Conservation (phyloP, 2,329 filamentous ascomycete genomes). For the Venturiaceae sp. region DNA sequence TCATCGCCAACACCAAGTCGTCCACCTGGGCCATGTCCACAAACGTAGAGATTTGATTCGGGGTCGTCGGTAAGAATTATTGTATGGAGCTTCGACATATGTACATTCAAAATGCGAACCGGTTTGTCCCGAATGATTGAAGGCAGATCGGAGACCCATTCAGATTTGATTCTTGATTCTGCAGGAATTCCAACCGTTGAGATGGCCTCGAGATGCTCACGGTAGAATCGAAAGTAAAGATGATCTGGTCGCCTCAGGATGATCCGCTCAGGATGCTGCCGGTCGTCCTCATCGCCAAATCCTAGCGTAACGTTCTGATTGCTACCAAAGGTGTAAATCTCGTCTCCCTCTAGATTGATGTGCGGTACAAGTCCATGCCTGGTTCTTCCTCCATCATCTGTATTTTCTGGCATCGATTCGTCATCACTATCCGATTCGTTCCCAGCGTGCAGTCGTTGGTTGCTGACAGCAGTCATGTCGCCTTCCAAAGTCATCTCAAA, state of each 20-base stretch:
- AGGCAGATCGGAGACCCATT: constrained; percentile 50
- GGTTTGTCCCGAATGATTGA: constrained; percentile 61
- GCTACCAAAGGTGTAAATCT: constrained; percentile 89
- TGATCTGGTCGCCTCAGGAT: constrained; percentile 66
- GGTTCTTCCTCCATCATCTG: neutral
- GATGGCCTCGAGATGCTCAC: constrained; percentile 33
- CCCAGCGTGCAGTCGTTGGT: constrained; percentile 2
- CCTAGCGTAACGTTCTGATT: constrained; percentile 92
- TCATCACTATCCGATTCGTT: constrained; percentile 10
- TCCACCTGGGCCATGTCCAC: constrained; percentile 83
- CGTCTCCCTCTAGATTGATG: constrained; percentile 54
- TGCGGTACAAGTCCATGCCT: constrained; percentile 18
- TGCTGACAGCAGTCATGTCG: neutral
- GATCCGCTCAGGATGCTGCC: constrained; percentile 85
- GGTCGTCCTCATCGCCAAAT: constrained; percentile 90
- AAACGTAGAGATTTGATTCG: constrained; percentile 84
- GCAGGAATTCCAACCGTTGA: constrained; percentile 15
- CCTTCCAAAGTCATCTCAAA: constrained; percentile 59
- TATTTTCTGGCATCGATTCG: constrained; percentile 8
- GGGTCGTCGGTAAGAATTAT: constrained; percentile 81
- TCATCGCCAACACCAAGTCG: constrained; percentile 85
- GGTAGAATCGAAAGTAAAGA: constrained; percentile 63
- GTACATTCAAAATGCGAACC: constrained; percentile 68
- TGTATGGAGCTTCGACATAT: constrained; percentile 74
- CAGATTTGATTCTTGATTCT: constrained; percentile 8